These are phyloP conservation scores for Pseudogymnoascus sp. DNA, from an alignment of 2,329 filamentous ascomycete species.

Conservation along the genomic window DNA sequence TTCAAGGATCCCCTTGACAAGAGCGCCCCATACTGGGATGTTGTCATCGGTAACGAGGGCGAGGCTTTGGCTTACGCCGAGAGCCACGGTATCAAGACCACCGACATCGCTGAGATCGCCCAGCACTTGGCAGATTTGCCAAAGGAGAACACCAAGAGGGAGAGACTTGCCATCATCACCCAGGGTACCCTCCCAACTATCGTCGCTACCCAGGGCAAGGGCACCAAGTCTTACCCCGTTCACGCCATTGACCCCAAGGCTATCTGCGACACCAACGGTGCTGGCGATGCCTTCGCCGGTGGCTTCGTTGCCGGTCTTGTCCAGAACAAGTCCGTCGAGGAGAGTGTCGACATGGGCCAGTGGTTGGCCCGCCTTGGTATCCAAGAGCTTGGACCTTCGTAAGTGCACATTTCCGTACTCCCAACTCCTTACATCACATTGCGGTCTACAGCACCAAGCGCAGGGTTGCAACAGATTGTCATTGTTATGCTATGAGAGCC, in stretches of 20 bases:
- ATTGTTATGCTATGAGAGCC: neutral
- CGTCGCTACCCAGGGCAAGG: slow-evolving; percentile 65
- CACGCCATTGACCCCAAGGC: slow-evolving; percentile 65
- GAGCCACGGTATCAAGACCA: slow-evolving; percentile 64
- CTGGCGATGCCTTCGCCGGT: slow-evolving; percentile 92
- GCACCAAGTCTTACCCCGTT: slow-evolving; percentile 68
- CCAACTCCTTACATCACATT: neutral
- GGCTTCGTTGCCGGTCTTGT: slow-evolving; percentile 87
- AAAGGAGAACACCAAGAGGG: slow-evolving; percentile 81
- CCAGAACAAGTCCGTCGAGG: slow-evolving; percentile 70
- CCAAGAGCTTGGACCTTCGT: slow-evolving; percentile 92
- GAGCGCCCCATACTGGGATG: slow-evolving; percentile 86
- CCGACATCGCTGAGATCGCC: slow-evolving; percentile 76
- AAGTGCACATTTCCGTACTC: slow-evolving; percentile 38
- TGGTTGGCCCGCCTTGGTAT: slow-evolving; percentile 94
- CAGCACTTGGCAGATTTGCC: slow-evolving; percentile 77
- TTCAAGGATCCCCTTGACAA: slow-evolving; percentile 94
- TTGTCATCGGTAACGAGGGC: slow-evolving; percentile 93
- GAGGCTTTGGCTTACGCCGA: slow-evolving; percentile 85
- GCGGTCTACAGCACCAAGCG: neutral
- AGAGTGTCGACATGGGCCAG: slow-evolving; percentile 82
- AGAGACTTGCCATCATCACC: slow-evolving; percentile 83
- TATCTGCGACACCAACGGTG: slow-evolving; percentile 95
- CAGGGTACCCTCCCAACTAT: slow-evolving; percentile 90
- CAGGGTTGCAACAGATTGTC: neutral